Evolutionary conservation across 2,329 filamentous ascomycete genomes (phyloP), one percentile per base, ranked within the genome.

Genomic region (Aureobasidium sp.): DNA sequence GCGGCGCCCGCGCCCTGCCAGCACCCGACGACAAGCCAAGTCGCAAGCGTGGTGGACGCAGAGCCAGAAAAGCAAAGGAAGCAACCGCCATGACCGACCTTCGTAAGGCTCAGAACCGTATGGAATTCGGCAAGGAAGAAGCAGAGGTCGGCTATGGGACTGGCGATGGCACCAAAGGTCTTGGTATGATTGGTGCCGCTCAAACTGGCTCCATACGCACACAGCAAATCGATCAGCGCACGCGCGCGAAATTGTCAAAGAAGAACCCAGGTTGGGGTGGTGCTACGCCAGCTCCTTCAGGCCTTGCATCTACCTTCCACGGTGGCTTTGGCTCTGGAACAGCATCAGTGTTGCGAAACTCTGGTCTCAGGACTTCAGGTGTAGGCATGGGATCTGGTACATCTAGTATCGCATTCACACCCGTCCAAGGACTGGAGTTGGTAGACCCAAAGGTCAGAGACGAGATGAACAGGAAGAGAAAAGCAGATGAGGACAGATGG

Each of bases 241-340:
- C 94, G 4, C 85, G 90, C 62, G 94, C 94, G 48, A 97, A 96
- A 74, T 84, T 99, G 47, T 91, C 89, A 71, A 92, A 92, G 73
- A 97, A 96, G 78, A 95, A 93, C 76, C 92, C 95, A 69, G 94
- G 94, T 29, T 99, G 94, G 94, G 93, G 92, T 61, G 85, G 82
- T 48, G 81, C 76, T 12, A 72, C 73, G 9, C 68, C 71, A 22
- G 84, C 75, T 6, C 54, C 40, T 39, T 80, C 84, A 3, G 82
- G 82, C 29, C 82, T 86, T 3, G 88, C 89, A n/a, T 91, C 91
- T 1, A 93, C 90, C 31, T 82, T 97, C 62, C 85, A 90, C 62
- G 86, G 87, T 5, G 86, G 87, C 4, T 91, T 95, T 66, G 89
- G 88, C 19, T 78, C 81, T 12, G 82, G 83, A 54, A 90, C 77